Conservation (phyloP, 2,329 filamentous ascomycete genomes). For the Cytospora schulzeri region DNA sequence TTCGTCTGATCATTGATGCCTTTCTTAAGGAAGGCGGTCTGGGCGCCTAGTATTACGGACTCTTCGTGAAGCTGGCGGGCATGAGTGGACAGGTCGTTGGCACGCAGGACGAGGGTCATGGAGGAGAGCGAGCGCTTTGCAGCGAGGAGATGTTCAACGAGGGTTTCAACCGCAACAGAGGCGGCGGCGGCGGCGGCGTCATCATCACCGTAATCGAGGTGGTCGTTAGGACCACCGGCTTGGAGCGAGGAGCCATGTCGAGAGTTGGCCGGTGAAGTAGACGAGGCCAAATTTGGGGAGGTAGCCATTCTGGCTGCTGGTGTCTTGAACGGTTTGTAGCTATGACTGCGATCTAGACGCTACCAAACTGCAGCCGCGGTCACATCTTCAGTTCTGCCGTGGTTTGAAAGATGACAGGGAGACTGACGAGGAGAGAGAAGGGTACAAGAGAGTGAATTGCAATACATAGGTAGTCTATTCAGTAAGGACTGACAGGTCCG, state of each 20-base stretch:
- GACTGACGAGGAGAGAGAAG: background rate
- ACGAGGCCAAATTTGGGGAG: constrained; percentile 24
- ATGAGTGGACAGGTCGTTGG: constrained; percentile 80
- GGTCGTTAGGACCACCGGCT: background rate
- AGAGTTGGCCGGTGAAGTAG: constrained; percentile 16
- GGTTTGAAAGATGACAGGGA: background rate
- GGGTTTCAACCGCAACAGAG: constrained; percentile 65
- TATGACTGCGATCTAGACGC: background rate
- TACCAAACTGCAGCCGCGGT: constrained; percentile 5
- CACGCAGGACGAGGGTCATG: constrained; percentile 79
- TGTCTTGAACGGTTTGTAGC: background rate
- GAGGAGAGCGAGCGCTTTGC: constrained; percentile 87
- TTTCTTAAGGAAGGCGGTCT: constrained; percentile 67
- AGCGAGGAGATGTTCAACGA: constrained; percentile 81
- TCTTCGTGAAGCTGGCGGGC: constrained; percentile 79
- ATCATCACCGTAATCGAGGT: constrained; percentile 24
- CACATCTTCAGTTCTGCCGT: constrained; percentile 9
- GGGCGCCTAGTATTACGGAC: constrained; percentile 70
- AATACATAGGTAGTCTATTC: too few relatives aligned
- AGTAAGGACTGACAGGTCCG: too few relatives aligned
- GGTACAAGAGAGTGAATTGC: background rate
- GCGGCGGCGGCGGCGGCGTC: constrained; percentile 42
- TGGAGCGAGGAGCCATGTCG: constrained; percentile 17
- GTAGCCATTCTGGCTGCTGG: constrained; percentile 6
- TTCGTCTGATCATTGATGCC: constrained; percentile 61